Conservation (phyloP, 192 early-diverging fungal genomes). For the Coemansia sp. region DNA sequence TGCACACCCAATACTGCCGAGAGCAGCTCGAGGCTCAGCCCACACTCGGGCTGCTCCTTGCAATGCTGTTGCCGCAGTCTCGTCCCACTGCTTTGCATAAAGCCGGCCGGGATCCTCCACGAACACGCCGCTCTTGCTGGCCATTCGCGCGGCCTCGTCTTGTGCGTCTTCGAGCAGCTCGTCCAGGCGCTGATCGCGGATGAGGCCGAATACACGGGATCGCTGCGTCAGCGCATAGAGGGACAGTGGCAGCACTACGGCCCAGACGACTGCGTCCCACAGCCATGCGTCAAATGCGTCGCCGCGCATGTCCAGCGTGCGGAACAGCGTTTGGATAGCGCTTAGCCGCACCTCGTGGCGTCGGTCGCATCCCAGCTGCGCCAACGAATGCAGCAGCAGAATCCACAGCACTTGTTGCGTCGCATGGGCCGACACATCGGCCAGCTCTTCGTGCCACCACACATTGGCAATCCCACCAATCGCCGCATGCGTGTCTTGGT, state of each 20-base stretch:
- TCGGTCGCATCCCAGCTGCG: constrained; percentile 77
- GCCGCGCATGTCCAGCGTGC: constrained; percentile 91
- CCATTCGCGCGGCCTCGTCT: constrained; percentile 15
- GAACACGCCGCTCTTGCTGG: constrained; percentile 35
- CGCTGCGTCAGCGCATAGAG: constrained; percentile 23
- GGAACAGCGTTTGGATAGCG: constrained; percentile 92
- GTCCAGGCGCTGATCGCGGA: constrained; percentile 5
- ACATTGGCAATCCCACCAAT: not conserved
- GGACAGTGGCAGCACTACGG: constrained; percentile 78
- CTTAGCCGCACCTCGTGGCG: constrained; percentile 91
- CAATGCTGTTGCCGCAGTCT: constrained; percentile 38
- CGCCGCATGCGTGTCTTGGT: constrained; percentile 7
- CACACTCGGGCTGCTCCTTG: constrained; percentile 33
- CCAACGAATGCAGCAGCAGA: constrained; percentile 79
- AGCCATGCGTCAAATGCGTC: constrained; percentile 64
- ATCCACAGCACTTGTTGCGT: constrained; percentile 78
- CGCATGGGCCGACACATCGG: not conserved
- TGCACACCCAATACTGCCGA: constrained; percentile 14
- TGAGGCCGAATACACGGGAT: constrained; percentile 14
- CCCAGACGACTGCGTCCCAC: constrained; percentile 86
- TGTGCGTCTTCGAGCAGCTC: constrained; percentile 16
- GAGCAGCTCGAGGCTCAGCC: constrained; percentile 7
- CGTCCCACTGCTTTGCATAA: constrained; percentile 43
- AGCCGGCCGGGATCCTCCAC: constrained; percentile 45
- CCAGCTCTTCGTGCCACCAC: constrained; percentile 37